phyloP scores from a whole-genome alignment of 2,329 filamentous ascomycete genomes.

The Colletotrichum scovillei region DNA sequence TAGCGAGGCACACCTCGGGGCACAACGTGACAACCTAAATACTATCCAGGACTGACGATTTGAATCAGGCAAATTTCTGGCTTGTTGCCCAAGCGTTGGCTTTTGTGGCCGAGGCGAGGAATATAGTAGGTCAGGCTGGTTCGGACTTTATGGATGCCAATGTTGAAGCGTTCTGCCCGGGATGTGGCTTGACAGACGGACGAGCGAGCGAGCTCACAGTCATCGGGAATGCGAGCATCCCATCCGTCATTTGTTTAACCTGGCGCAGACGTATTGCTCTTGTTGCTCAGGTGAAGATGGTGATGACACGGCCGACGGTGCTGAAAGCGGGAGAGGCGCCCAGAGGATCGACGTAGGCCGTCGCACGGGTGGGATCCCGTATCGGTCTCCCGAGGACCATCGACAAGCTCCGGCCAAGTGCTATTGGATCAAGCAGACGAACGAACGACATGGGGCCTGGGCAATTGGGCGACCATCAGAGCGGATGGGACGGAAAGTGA shows the following conservation, averaged over 20 bases:
- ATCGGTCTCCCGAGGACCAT: constrained; percentile 3
- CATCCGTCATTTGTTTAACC: background rate
- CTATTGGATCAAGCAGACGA: background rate
- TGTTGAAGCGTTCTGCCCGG: background rate
- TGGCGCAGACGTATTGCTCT: background rate
- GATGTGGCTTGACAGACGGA: background rate
- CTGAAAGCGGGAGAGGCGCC: constrained; percentile 32
- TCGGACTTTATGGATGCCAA: background rate
- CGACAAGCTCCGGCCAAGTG: background rate
- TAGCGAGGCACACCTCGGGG: background rate
- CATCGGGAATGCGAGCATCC: constrained; percentile 1
- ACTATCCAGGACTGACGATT: background rate
- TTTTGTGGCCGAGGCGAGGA: background rate
- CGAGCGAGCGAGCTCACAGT: background rate
- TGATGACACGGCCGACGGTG: constrained; percentile 21
- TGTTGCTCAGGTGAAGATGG: constrained; percentile 6
- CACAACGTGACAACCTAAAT: background rate
- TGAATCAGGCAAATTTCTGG: background rate
- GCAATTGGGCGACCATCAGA: constrained; percentile 15
- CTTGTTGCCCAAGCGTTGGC: background rate
- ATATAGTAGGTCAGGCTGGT: background rate
- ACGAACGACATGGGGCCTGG: background rate
- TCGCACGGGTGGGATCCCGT: background rate
- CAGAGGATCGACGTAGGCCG: constrained; percentile 21
- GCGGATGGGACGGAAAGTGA: constrained; percentile 19